These are phyloP conservation scores for Skeletonema menzelii DNA, from an alignment of 108 stramenopile genomes.

Conservation along the genomic window DNA sequence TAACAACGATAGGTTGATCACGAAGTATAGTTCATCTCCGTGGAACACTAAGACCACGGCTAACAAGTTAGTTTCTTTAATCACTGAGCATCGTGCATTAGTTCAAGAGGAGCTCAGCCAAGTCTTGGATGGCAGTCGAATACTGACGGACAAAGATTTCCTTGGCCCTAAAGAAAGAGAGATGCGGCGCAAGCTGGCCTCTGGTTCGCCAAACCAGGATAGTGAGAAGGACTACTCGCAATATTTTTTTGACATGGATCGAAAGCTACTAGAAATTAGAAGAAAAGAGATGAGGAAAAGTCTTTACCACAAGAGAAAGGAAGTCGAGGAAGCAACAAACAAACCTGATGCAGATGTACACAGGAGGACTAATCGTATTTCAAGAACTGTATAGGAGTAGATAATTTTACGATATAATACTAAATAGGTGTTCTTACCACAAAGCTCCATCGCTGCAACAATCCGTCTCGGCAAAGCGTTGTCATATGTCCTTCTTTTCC, in stretches of 20 bases:
- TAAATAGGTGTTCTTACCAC: no score
- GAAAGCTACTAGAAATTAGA: neutral
- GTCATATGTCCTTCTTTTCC: slow-evolving; percentile 17
- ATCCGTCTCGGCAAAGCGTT: slow-evolving; percentile 39
- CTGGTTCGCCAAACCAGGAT: neutral
- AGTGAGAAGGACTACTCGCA: neutral
- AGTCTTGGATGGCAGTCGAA: slow-evolving; percentile 14
- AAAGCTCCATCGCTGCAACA: slow-evolving; percentile 3
- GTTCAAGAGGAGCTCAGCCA: slow-evolving; percentile 27
- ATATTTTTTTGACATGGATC: slow-evolving; percentile 1
- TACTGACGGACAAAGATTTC: slow-evolving; percentile 23
- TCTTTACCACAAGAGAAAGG: neutral
- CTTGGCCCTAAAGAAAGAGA: slow-evolving; percentile 18
- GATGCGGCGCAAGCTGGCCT: neutral
- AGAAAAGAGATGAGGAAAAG: neutral
- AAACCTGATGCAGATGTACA: neutral
- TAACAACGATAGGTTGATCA: slow-evolving; percentile 23
- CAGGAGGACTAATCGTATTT: neutral
- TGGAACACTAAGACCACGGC: slow-evolving; percentile 27
- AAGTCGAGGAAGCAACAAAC: neutral
- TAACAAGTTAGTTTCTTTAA: slow-evolving; percentile 25
- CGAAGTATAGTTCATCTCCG: slow-evolving; percentile 22
- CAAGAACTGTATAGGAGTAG: no score
- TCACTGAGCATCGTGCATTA: slow-evolving; percentile 18
- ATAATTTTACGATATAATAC: no score